These are phyloP conservation scores for Endoconidiophora laricicola DNA, from an alignment of 2,329 filamentous ascomycete species.

Conservation along the genomic window DNA sequence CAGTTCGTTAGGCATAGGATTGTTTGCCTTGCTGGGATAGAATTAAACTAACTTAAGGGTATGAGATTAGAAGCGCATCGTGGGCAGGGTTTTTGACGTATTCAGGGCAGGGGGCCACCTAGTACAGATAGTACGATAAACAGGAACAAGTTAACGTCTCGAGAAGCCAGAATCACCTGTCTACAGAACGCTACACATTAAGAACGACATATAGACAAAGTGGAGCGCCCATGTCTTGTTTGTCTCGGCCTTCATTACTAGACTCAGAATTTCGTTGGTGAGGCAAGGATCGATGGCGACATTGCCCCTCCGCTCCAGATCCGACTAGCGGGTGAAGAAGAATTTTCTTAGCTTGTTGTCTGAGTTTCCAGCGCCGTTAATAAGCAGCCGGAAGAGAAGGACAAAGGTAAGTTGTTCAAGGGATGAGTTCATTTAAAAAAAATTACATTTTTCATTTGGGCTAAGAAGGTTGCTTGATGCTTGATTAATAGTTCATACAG, in stretches of 20 bases:
- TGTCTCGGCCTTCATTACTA: neutral
- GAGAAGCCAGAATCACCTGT: no score
- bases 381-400: neutral
- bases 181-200: neutral
- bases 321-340: no score
- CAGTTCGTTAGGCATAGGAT: no score
- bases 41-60: no score
- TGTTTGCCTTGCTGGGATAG: no score
- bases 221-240: neutral
- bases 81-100: no score
- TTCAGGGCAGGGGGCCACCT: no score
- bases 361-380: constrained; percentile 4
- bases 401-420: neutral
- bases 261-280: neutral
- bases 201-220: neutral
- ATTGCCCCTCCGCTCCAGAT: constrained; percentile 14
- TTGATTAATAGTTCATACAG: no score
- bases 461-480: no score
- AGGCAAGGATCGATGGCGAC: constrained; percentile 17
- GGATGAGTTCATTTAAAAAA: no score
- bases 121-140: neutral
- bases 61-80: no score
- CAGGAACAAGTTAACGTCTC: neutral
- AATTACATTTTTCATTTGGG: no score
- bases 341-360: neutral